Conservation (phyloP, 2,329 filamentous ascomycete genomes). For the Microdochium paspali region DNA sequence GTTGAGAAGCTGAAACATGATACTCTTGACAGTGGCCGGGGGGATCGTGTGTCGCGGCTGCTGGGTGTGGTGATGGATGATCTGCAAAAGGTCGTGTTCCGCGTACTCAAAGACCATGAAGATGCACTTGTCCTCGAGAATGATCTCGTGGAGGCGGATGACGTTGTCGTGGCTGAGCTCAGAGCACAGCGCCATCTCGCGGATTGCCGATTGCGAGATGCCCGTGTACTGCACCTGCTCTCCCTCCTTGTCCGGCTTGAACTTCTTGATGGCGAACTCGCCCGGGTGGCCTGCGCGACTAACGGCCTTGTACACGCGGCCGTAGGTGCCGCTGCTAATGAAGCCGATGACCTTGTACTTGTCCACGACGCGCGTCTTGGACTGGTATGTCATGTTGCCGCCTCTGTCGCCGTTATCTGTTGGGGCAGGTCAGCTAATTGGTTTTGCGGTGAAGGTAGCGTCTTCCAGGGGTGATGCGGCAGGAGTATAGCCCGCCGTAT, state of each 20-base stretch:
- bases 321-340: conserved; percentile 97
- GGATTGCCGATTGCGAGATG: conserved; percentile 92
- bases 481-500: too few relatives aligned
- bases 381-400: conserved; percentile 45
- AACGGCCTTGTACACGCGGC: conserved; percentile 91
- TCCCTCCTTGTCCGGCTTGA: conserved; percentile 98
- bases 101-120: conserved; percentile 99
- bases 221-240: conserved; percentile 92
- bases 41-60: conserved; percentile 82
- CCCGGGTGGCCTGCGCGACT: conserved; percentile 63
- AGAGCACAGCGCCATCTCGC: conserved; percentile 94
- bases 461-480: too few relatives aligned
- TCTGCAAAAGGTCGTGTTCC: conserved; percentile 93
- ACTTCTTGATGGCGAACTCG: conserved; percentile 98
- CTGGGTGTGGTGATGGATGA: conserved; percentile 95
- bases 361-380: conserved; percentile 83
- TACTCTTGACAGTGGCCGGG: conserved; percentile 79
- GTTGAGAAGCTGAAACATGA: conserved; percentile 92
- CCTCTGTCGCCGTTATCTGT: conserved; percentile 30
- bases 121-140: conserved; percentile 96
- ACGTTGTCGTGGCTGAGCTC: conserved; percentile 85
- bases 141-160: conserved; percentile 86
- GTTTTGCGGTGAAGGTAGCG: too few relatives aligned
- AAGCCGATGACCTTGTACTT: conserved; percentile 96
- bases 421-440: neutral